Base-by-base conservation (phyloP, 495 filamentous ascomycete species). In the Talaromyces borbonicus region DNA sequence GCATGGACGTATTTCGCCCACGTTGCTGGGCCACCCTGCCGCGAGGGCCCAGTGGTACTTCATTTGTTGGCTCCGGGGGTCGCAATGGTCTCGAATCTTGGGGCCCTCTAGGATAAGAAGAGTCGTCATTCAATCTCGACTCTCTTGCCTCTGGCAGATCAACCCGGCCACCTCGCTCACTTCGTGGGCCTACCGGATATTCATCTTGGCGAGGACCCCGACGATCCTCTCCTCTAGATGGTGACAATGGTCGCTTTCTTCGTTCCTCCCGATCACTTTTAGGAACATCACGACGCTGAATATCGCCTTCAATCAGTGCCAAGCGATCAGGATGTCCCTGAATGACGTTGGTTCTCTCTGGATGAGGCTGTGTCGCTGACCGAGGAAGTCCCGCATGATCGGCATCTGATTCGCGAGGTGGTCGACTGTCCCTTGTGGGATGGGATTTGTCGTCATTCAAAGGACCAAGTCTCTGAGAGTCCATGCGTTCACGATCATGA, bases 21-120 rank as follows among this genome's bases (percentile, higher is more conserved):
- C 66, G 61, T 5, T 50, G 54, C 16, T 60, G 39, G 12, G 50
- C 45, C 56, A 60, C 67, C 35, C 67, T 55, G 26, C 74, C 72
- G 32, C 84, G 71, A 2, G 87, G 88, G 1, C 85, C 88, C 19
- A 79, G 81, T 1, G 87, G 86, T 35, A 81, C 76, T 35, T 80
- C 79, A 6, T 69, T 56, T 25, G 68, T 56, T 12, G 69, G 55
- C 14, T 87, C 83, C 16, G 67, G 62, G 32, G 66, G 67, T 24
- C 69, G 68, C 29, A 46, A 41, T 19, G 36, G 16, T 37, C 43
- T 39, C 24, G 49, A 39, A 38, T 68, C 67, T 49, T 68, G 66
- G 49, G 63, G 73, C n/a, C 76, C 62, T 43, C 74, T 72, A 43
- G 73, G 75, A 55, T 79, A 77, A 46, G 68, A 75, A 49, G 68